Evolutionary conservation across 148 eudicot species (phyloP), one percentile per base, ranked within the genome.

Genomic region (Vaccinium corymbosum): DNA sequence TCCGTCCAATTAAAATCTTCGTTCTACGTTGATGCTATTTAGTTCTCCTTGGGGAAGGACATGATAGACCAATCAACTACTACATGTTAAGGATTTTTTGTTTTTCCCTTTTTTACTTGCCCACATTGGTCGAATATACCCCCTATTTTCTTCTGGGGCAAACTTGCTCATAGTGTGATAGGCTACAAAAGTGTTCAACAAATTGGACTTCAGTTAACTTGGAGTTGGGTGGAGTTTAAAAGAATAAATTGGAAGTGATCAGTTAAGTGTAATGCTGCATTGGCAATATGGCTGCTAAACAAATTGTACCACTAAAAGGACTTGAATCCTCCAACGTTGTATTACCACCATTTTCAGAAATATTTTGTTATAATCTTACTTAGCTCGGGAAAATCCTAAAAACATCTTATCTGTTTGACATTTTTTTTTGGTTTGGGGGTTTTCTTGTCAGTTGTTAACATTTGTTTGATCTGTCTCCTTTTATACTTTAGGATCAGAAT

Each of bases 401-500:
- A 79, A 8, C 7, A 50, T 78, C 29, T n/a, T 64, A 29, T 78
- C 25, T 80, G 29, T 59, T 19, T 19, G 3, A 9, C 17, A 1
- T 38, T 71, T 25, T 68, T 16, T 16, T 27, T 52, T 71, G 46
- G 5, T 42, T 42, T 42, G 46, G 46, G 46, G 46, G n/a, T 80
- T 12, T 83, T 77, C 0, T 66, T 42, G 22, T 27, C 68, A 7
- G 49, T 14, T 55, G 25, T 59, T 20, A 56, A 55, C 14, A 22
- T 46, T 46, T 14, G 75, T 19, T 48, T 80, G 13, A 55, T 55
- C 16, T 42, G 17, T 53, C 17, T 66, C 64, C 57, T n/a, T 29
- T 64, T 46, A 57, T 38, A 52, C 70, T 85, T n/a, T 88, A 94
- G 98, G 97, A 91, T 85, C 91, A 94, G 88, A 86, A 84, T 76